Conservation (phyloP, 2,329 filamentous ascomycete species). For the Dryadomyces quercus-mongolicae region DNA sequence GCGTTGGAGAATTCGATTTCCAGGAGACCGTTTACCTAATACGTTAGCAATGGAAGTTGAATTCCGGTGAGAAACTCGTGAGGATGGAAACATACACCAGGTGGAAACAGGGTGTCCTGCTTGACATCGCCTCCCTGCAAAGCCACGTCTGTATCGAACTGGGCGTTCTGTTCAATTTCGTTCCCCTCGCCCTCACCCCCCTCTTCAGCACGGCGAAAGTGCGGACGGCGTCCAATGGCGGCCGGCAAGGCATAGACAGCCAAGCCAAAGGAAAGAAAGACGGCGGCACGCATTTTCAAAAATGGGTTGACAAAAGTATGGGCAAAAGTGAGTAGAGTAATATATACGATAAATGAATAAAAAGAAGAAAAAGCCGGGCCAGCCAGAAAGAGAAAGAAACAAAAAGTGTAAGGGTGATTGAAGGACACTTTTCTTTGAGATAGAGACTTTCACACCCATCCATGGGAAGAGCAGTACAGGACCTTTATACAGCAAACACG, state of each 20-base stretch:
- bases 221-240: no score
- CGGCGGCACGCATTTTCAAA: background rate
- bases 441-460: no score
- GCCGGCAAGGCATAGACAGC: background rate
- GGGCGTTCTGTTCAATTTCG: conserved; percentile 19
- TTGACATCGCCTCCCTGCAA: conserved; percentile 21
- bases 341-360: background rate
- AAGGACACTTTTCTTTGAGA: background rate
- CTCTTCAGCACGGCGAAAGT: conserved; percentile 7
- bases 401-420: background rate
- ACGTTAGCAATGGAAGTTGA: no score
- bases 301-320: no score
- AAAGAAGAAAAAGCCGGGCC: background rate
- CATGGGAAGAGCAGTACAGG: no score
- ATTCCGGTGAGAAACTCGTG: no score
- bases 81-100: conserved; percentile 17
- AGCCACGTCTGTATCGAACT: conserved; percentile 18
- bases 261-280: background rate
- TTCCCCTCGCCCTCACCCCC: conserved; percentile 4
- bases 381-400: background rate
- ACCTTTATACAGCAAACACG: no score
- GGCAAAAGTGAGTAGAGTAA: background rate
- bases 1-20: conserved; percentile 27
- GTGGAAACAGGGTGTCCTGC: conserved; percentile 21
- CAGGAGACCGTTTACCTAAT: conserved; percentile 20